Evolutionary conservation across 352 stramenopile genomes (phyloP).

Genomic region (Phytophthora gonapodyides): DNA sequence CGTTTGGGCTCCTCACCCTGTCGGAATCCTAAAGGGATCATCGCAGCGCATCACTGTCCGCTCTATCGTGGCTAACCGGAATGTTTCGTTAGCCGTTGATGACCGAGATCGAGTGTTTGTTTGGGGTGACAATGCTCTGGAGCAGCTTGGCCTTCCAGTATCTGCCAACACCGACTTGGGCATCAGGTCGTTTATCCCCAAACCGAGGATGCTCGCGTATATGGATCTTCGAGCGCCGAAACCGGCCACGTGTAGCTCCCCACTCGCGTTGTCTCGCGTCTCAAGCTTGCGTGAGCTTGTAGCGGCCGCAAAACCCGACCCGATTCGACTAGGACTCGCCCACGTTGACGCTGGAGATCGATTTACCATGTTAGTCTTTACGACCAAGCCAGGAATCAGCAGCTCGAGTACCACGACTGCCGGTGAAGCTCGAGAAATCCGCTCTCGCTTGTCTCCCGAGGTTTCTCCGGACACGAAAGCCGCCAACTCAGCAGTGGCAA

Average conservation of each 20-base stretch:
- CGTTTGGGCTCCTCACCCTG: conserved; percentile 21
- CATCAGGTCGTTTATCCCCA: conserved; percentile 22
- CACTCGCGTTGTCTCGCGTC: conserved; percentile 18
- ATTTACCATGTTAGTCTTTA: conserved; percentile 58
- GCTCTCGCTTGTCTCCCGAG: not conserved
- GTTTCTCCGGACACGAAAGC: conserved; percentile 5
- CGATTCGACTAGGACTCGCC: conserved; percentile 40
- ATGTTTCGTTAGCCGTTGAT: conserved; percentile 47
- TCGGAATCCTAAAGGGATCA: conserved; percentile 22
- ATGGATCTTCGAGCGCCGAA: conserved; percentile 43
- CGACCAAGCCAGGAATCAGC: conserved; percentile 39
- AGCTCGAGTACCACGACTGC: conserved; percentile 5
- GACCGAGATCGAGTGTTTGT: conserved; percentile 53
- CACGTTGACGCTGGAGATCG: conserved; percentile 47
- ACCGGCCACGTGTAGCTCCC: not conserved
- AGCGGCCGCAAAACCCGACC: conserved; percentile 19
- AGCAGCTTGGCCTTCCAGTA: conserved; percentile 40
- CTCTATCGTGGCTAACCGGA: conserved; percentile 36
- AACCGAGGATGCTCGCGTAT: conserved; percentile 49
- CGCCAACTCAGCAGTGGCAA: conserved; percentile 1
- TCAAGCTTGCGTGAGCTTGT: conserved; percentile 43
- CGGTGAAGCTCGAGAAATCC: conserved; percentile 5
- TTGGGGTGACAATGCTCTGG: conserved; percentile 52
- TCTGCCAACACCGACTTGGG: conserved; percentile 7
- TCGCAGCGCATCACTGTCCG: conserved; percentile 41